These are phyloP conservation scores for Hyphopichia fennica DNA, from an alignment of 1,139 yeast species.

Conservation along the genomic window DNA sequence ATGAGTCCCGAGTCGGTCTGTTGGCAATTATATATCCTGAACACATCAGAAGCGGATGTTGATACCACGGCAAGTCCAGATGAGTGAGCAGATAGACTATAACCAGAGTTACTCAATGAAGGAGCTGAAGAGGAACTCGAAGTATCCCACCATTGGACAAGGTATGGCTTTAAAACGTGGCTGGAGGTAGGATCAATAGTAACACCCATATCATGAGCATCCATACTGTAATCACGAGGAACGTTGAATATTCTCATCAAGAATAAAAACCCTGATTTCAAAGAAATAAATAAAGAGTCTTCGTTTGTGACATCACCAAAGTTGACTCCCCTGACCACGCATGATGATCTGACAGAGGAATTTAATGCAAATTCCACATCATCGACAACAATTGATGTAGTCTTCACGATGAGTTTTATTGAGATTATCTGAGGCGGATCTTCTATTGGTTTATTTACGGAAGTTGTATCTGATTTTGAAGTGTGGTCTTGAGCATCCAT, in stretches of 20 bases:
- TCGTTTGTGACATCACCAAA: conserved; percentile 24
- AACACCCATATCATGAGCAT: conserved; percentile 20
- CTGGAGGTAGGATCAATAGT: background rate
- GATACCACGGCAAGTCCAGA: conserved; percentile 43
- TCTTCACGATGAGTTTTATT: conserved; percentile 29
- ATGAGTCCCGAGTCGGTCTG: conserved; percentile 37
- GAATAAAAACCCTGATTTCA: conserved; percentile 43
- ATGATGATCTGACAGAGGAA: conserved; percentile 38
- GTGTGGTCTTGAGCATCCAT: background rate
- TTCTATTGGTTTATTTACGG: background rate
- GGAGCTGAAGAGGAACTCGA: conserved; percentile 20
- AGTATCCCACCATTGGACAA: conserved; percentile 55
- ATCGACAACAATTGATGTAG: conserved; percentile 35
- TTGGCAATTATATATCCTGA: conserved; percentile 38
- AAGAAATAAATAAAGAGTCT: conserved; percentile 43
- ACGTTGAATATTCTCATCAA: conserved; percentile 36
- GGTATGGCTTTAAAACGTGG: conserved; percentile 39
- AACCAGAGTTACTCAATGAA: conserved; percentile 34
- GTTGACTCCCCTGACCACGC: conserved; percentile 28
- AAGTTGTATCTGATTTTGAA: conserved; percentile 2
- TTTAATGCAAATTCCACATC: conserved; percentile 33
- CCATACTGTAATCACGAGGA: conserved; percentile 26
- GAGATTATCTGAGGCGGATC: conserved; percentile 4
- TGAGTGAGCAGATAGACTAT: conserved; percentile 29
- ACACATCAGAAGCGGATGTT: conserved; percentile 34